Evolutionary conservation across 495 filamentous ascomycete genomes (phyloP), one percentile per base, ranked within the genome.

Genomic region (Penicillium macrosclerotiorum): DNA sequence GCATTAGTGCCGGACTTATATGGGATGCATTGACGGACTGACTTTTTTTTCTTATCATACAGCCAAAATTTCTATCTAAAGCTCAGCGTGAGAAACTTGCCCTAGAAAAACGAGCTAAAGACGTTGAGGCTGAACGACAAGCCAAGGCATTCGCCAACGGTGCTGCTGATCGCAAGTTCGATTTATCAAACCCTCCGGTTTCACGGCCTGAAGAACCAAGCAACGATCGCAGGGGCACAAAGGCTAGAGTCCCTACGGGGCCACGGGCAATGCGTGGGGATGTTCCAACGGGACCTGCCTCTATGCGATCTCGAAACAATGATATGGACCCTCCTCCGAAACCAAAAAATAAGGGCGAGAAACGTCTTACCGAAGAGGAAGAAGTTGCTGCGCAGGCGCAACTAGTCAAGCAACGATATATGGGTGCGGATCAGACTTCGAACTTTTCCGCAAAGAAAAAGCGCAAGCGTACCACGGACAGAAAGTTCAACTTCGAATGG

Each of bases 401-500:
- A 13, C 72, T 94, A 48, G 82, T 90, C 36, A 78, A 87, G 45
- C 82, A 90, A 35, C 75, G 86, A 37, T 98, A 98, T 58, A 95
- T 98, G 90, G 93, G 93, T 5, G 84, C 86, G 8, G 89, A 95
- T 37, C 80, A 86, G 49, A 84, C 83, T 36, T 94, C 88, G 3
- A 96, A 83, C 22, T 95, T 96, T 60, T 94, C 90, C 0, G 90
- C 89, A 7, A 94, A 95, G 76, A 97, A 97, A 77, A 98, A 97
- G 74, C 80, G 92, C 37, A 85, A 85, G 64, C 78, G 94, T 50
- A 95, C 91, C 1, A 90, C 89, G 8, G 92, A 96, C 63, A 88
- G 91, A 68, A 96, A 97, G 60, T 98, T 98, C 76, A 98, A 96
- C 59, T 97, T 99, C 54, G 93, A 97, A 63, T 99, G 93, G 93